phyloP scores from a whole-genome alignment of 2,329 filamentous ascomycete genomes.

The Colletotrichum sp. region DNA sequence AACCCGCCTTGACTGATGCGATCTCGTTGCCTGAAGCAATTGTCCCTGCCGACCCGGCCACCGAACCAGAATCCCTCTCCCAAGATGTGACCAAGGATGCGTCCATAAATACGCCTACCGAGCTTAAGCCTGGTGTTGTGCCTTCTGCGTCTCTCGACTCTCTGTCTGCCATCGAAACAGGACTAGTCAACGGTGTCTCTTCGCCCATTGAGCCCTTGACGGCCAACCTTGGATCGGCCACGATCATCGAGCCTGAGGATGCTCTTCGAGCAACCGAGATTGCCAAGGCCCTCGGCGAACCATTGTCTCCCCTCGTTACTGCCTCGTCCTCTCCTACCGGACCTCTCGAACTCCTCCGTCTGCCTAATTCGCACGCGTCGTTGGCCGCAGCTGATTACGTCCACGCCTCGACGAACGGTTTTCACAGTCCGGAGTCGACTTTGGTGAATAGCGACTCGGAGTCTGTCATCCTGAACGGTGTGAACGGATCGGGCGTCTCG shows the following conservation, averaged over 20 bases:
- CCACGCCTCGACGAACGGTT: neutral
- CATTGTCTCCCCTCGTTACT: neutral
- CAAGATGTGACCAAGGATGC: neutral
- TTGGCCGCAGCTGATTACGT: neutral
- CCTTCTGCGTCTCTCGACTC: neutral
- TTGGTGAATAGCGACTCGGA: too few relatives aligned
- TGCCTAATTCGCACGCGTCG: constrained; percentile 55
- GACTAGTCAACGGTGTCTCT: neutral
- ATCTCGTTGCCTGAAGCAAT: constrained; percentile 1
- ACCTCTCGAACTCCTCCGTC: constrained; percentile 50
- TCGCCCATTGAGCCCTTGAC: neutral
- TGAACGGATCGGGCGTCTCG: neutral
- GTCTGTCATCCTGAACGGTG: neutral
- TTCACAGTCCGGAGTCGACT: neutral
- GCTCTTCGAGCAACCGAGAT: neutral
- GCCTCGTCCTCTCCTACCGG: constrained; percentile 35
- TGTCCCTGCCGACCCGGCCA: neutral
- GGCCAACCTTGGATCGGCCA: neutral
- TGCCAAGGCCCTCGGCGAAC: neutral
- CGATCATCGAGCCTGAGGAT: neutral
- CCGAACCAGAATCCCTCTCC: neutral
- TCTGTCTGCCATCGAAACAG: neutral
- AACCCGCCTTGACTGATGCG: neutral
- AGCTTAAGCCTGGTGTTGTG: neutral
- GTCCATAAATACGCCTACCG: neutral